Evolutionary conservation across 768 basidiomycete genomes (phyloP), one percentile per base, ranked within the genome.

Genomic region (Mycena crocata): DNA sequence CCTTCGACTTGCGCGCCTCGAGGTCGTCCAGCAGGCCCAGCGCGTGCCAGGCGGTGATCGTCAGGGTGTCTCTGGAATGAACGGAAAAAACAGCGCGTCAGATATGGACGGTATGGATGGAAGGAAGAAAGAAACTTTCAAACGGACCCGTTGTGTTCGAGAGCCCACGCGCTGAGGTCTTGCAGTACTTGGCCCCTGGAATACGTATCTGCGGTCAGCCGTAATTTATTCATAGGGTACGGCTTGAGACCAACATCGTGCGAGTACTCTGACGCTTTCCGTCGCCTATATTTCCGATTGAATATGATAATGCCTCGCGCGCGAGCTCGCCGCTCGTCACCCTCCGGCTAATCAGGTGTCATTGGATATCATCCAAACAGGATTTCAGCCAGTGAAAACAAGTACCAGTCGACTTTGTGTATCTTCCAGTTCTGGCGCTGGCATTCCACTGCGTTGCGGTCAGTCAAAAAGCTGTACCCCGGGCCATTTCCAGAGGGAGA

Each of bases 1-100:
- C 40, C 39, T 64, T 64, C 2, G 63, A 64, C 21, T 64, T 64
- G 28, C 63, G 48, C 7, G 63, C 63, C 44, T 64, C 48, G 5
- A 64, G 34, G 42, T 64, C 63, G 48, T 34, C 4, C 31, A 64
- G 5, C 6, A 64, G 56, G 26, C 63, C 63, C 4, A 64, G 49
- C 32, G 63, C 63, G 12, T 64, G 63, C 63, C 63, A 64, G 6
- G 56, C 63, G 31, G 32, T 40, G 17, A 64, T 40, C 24, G 56
- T 57, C 30, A 64, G 30, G 30, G 23, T 21, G 1, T 57, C 56
- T 14, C 63, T 64, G 23, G 17, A 24, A 24, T 39, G 9, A 24
- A 37, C 12, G 8, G 8, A 24, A 50, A n/a, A 64, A 39, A 10
- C 21, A 10, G 30, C 24, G 15, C 30, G 42, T 39, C n/a, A 19